These are phyloP conservation scores for Sarocladiaceae sp. DNA, from an alignment of 2,329 filamentous ascomycete species.

Conservation along the genomic window DNA sequence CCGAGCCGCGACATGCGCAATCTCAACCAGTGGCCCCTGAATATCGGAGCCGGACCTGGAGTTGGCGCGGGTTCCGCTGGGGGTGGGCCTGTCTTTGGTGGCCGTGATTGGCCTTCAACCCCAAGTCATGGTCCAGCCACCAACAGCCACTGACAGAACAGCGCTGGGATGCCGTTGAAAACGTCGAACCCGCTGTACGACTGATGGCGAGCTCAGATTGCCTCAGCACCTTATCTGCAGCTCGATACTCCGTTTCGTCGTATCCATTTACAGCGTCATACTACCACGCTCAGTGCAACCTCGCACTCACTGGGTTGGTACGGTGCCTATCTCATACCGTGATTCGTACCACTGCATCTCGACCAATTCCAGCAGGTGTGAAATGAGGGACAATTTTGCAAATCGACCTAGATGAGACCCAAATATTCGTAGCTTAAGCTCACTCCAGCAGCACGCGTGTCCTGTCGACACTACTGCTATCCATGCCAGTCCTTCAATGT, in stretches of 20 bases:
- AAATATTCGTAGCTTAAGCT: too few species aligned
- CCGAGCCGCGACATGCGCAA: slow-evolving; percentile 8
- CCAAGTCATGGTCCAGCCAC: background rate
- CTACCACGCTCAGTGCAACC: background rate
- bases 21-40: slow-evolving; percentile 2
- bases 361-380: background rate
- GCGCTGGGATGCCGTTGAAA: background rate
- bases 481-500: too few species aligned
- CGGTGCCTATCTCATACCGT: background rate
- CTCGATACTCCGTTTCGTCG: too few species aligned
- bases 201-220: background rate
- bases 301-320: background rate
- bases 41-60: slow-evolving; percentile 7
- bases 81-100: background rate
- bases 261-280: background rate
- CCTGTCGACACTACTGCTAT: too few species aligned
- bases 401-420: too few species aligned
- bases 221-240: too few species aligned
- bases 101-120: slow-evolving; percentile 1
- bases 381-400: too few species aligned
- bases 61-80: background rate
- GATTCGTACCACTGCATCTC: background rate
- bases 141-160: background rate
- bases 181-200: too few species aligned
- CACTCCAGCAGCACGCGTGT: too few species aligned